Percentiles rank a stretch among this genome's conserved stretches.
Conservation (phyloP, 345 rosid species). For the Acer yangbiense region DNA sequence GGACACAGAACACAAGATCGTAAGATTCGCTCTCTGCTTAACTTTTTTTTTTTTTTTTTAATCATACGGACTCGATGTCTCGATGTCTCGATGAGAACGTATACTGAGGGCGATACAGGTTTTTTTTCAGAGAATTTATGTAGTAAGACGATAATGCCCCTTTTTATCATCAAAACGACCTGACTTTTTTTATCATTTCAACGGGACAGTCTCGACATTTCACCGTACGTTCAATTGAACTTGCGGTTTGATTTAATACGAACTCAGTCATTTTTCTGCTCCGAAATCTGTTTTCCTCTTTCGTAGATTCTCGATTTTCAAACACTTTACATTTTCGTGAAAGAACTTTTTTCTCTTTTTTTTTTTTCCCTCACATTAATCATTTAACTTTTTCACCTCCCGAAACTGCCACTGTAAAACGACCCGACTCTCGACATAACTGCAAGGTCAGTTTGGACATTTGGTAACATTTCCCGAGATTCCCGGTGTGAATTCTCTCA, state of each 20-base stretch:
- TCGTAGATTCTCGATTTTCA: constrained; percentile 10
- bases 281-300: neutral
- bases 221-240: neutral
- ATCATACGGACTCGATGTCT: neutral
- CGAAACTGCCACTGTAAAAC: constrained; percentile 9
- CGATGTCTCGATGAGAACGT: constrained; percentile 19
- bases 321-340: constrained; percentile 8
- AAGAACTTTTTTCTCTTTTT: neutral
- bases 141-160: constrained; percentile 23
- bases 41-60: neutral
- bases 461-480: constrained; percentile 1
- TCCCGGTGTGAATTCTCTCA: constrained; percentile 21
- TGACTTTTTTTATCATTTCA: neutral
- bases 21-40: constrained; percentile 31
- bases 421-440: neutral
- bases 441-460: constrained; percentile 23
- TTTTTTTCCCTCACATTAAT: neutral
- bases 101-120: constrained; percentile 15
- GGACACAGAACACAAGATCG: constrained; percentile 38
- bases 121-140: neutral
- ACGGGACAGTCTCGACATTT: constrained; percentile 19
- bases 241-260: constrained; percentile 23
- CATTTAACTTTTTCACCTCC: neutral
- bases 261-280: neutral
- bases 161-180: neutral